Base-by-base conservation (phyloP, 2,329 filamentous ascomycete genomes). In the Taxawa tesnikishii region DNA sequence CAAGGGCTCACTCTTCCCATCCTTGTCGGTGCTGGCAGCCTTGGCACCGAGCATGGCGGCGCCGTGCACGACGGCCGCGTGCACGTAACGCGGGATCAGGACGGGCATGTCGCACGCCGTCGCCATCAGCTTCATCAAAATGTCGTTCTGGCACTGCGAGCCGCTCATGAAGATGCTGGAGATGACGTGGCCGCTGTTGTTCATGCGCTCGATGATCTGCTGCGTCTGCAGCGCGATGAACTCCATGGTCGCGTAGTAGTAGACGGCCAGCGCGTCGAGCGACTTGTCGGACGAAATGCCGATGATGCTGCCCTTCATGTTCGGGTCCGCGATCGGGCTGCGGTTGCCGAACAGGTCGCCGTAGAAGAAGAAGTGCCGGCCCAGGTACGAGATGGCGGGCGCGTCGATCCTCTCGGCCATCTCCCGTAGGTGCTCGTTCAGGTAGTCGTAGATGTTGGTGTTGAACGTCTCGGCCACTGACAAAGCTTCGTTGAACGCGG, bases 91-190 rank as follows among this genome's bases (percentile, higher is more conserved):
- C 1, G 90, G 90, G 34, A 96, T 93, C 23, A 94, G 65, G 13
- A 98, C 88, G 2, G 88, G 88, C 78, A 94, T 87, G 44, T 76
- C 69, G 59, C 88, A 96, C 1, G 80, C 81, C 0, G 87, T 90
- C 10, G 90, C 85, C 46, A 98, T 80, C 11, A 98, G 73, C 36
- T 76, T 71, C 79, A 98, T 94, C 34, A 98, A 68, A 38, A 96
- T 75, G 19, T 79, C 75, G 58, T 98, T 98, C 60, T 94, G 87
- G 65, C 90, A 98, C 57, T 96, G 90, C 8, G 83, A 92, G 39
- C 90, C 90, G 4, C 84, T 94, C 90, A 98, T 96, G 73, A 96
- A 98, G 59, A 98, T 94, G 41, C 80, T 88, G 30, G 70, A 76
- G 55, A 98, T 87, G 44, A 72, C 66, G 61, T 98, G 90, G 7